phyloP scores from a whole-genome alignment of 441 rosid species.

The Arabidopsis lyrata region DNA sequence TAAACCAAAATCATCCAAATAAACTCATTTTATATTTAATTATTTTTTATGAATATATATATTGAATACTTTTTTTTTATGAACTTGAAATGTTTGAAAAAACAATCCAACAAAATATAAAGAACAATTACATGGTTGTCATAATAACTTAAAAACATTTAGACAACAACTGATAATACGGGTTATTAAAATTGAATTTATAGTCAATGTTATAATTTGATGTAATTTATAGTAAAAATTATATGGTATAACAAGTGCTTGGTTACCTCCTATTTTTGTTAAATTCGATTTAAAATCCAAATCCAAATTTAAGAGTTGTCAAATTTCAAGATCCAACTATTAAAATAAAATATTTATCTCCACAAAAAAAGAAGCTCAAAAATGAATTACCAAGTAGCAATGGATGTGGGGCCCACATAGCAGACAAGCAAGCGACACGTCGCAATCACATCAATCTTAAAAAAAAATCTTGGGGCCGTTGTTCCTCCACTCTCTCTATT shows the following conservation, averaged over 20 bases:
- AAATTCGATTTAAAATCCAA: not conserved
- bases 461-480: conserved; percentile 37
- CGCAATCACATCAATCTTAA: conserved; percentile 40
- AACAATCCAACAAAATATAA: not conserved
- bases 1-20: not conserved
- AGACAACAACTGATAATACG: no score
- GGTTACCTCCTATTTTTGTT: no score
- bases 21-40: not conserved
- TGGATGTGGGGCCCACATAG: conserved; percentile 3
- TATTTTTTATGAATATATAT: no score
- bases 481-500: conserved; percentile 35
- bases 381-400: conserved; percentile 11
- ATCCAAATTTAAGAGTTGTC: not conserved
- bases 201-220: no score
- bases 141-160: no score
- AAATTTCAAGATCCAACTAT: not conserved
- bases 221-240: no score
- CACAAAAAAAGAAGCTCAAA: not conserved
- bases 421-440: conserved; percentile 47
- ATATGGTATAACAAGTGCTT: no score
- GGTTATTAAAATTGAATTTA: no score
- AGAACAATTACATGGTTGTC: not conserved
- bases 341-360: not conserved
- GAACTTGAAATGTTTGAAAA: not conserved
- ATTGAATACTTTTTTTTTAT: not conserved